phyloP scores from a whole-genome alignment of 139 green algal genomes.

The Chlamydomonas urium region DNA sequence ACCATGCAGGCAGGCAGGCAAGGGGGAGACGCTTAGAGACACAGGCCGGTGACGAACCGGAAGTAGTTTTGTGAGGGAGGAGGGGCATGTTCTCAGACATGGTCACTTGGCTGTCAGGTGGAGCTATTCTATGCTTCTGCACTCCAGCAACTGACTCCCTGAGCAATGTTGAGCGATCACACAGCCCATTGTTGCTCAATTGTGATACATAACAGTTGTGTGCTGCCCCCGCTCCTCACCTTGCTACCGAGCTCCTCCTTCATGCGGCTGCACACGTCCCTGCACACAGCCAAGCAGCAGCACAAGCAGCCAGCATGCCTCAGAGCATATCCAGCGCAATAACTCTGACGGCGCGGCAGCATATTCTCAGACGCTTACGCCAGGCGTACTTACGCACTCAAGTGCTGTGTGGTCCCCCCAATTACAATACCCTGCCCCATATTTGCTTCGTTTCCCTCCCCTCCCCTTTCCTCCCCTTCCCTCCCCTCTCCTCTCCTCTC shows the following conservation, averaged over 20 bases:
- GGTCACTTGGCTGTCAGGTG: neutral
- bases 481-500: too few species aligned
- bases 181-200: neutral
- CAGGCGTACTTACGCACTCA: too few species aligned
- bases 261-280: constrained; percentile 43
- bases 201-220: neutral
- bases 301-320: too few species aligned
- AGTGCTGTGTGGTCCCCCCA: too few species aligned
- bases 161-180: neutral
- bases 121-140: neutral
- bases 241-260: constrained; percentile 26
- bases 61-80: neutral
- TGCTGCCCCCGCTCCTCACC: constrained; percentile 8
- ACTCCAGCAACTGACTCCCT: too few species aligned
- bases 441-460: too few species aligned
- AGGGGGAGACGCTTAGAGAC: too few species aligned
- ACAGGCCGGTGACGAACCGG: neutral
- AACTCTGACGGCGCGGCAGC: neutral
- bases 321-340: neutral
- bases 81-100: neutral
- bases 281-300: neutral
- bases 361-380: neutral
- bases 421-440: too few species aligned
- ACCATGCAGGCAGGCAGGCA: neutral
- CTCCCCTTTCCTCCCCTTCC: too few species aligned